Conservation (phyloP, 768 basidiomycete species). For the Postia placenta region DNA sequence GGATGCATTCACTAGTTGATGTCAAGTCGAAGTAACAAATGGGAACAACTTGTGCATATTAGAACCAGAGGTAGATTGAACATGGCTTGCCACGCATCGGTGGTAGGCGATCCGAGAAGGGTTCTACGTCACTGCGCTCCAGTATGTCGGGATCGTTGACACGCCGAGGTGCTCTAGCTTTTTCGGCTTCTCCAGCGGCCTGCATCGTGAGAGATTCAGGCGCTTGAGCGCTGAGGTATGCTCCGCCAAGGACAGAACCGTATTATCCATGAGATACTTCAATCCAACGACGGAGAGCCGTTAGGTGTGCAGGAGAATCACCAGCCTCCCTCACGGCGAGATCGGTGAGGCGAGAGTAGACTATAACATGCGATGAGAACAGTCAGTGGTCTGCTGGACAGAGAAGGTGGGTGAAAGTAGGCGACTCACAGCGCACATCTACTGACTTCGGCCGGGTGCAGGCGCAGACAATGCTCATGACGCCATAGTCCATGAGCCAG, state of each 20-base stretch:
- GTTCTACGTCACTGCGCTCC: slow-evolving; percentile 58
- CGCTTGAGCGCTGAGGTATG: slow-evolving; percentile 66
- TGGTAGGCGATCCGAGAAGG: slow-evolving; percentile 74
- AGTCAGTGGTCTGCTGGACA: slow-evolving; percentile 13
- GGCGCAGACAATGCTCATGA: slow-evolving; percentile 59
- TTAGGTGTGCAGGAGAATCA: slow-evolving; percentile 59
- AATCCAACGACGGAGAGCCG: slow-evolving; percentile 79
- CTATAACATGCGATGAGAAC: slow-evolving; percentile 32
- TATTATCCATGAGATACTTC: slow-evolving; percentile 78
- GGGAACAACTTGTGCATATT: too few relatives aligned
- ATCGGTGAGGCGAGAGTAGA: slow-evolving; percentile 81
- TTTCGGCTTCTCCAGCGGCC: slow-evolving; percentile 57
- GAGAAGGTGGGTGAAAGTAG: background rate
- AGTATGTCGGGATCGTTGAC: slow-evolving; percentile 77
- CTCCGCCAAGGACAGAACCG: slow-evolving; percentile 71
- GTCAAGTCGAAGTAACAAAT: too few relatives aligned
- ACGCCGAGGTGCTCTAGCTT: slow-evolving; percentile 69
- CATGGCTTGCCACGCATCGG: slow-evolving; percentile 41
- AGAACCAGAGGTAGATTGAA: too few relatives aligned
- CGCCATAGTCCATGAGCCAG: slow-evolving; percentile 72
- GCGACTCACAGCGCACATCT: slow-evolving; percentile 77
- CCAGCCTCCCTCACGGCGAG: slow-evolving; percentile 78
- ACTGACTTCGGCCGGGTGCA: slow-evolving; percentile 75
- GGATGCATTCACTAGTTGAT: too few relatives aligned
- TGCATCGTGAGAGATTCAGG: slow-evolving; percentile 84